Percentiles rank a stretch among this genome's conserved stretches.
Conservation (phyloP, 2,329 filamentous ascomycete species). For the Lachnellula hyalina region DNA sequence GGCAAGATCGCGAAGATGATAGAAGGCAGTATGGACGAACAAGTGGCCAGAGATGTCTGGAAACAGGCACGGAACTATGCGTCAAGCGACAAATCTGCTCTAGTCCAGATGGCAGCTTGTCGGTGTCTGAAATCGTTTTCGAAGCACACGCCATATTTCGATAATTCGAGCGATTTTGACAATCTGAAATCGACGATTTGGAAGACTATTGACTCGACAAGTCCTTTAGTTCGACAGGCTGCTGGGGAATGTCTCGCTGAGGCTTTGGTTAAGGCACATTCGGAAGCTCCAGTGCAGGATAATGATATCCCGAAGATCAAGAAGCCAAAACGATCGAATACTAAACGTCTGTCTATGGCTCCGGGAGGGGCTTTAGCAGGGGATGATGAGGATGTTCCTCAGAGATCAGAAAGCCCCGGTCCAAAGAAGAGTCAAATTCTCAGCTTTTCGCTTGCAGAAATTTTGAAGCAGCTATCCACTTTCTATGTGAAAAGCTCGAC, state of each 20-base stretch:
- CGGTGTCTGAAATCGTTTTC: slow-evolving; percentile 71
- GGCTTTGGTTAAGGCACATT: slow-evolving; percentile 76
- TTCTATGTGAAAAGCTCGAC: slow-evolving; percentile 78
- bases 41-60: slow-evolving; percentile 83
- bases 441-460: slow-evolving; percentile 68
- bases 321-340: slow-evolving; percentile 69
- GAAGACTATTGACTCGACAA: slow-evolving; percentile 79
- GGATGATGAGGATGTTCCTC: slow-evolving; percentile 60
- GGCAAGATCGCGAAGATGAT: slow-evolving; percentile 74
- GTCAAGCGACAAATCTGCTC: slow-evolving; percentile 71
- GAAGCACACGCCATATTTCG: slow-evolving; percentile 72
- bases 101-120: slow-evolving; percentile 75
- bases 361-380: slow-evolving; percentile 52
- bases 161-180: slow-evolving; percentile 86
- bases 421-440: slow-evolving; percentile 70
- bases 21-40: slow-evolving; percentile 73
- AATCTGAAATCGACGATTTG: slow-evolving; percentile 76
- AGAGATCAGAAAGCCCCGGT: slow-evolving; percentile 68
- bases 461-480: slow-evolving; percentile 70
- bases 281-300: slow-evolving; percentile 49
- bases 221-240: slow-evolving; percentile 71
- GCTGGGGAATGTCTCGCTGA: slow-evolving; percentile 81
- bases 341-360: slow-evolving; percentile 41
- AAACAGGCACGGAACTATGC: slow-evolving; percentile 79
- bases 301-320: slow-evolving; percentile 53